A percentile compares a stretch with the other conserved stretches of the same genome.
phyloP scores from a whole-genome alignment of 2,329 filamentous ascomycete species.

The Whalleya microplaca region DNA sequence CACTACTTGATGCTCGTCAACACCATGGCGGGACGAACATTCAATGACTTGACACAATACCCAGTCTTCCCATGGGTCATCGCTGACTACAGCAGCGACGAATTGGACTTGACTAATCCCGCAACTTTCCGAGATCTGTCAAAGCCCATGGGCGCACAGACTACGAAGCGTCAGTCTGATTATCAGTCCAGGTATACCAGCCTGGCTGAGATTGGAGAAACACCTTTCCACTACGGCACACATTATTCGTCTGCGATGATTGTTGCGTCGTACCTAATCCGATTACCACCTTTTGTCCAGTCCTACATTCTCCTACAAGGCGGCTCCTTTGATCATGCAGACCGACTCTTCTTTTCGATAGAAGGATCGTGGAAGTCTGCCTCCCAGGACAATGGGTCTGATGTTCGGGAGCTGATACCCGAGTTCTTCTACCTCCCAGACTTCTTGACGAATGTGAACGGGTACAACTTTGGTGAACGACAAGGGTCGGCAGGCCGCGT shows the following conservation, averaged over 20 bases:
- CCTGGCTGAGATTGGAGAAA: constrained; percentile 89
- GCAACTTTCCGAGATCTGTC: constrained; percentile 87
- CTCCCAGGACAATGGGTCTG: constrained; percentile 86
- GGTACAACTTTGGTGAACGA: constrained; percentile 87
- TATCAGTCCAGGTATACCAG: constrained; percentile 85
- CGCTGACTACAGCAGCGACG: constrained; percentile 92
- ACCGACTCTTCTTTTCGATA: constrained; percentile 92
- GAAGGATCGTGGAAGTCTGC: constrained; percentile 90
- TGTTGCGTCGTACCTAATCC: constrained; percentile 93
- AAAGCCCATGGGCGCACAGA: constrained; percentile 96
- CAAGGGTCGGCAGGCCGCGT: constrained; percentile 81
- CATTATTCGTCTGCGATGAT: constrained; percentile 99
- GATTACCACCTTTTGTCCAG: constrained; percentile 93
- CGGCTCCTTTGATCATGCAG: constrained; percentile 94
- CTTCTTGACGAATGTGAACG: constrained; percentile 91
- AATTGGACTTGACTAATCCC: constrained; percentile 84
- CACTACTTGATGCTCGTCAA: constrained; percentile 99
- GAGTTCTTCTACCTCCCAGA: constrained; percentile 98
- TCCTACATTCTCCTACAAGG: constrained; percentile 93
- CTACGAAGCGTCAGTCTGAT: constrained; percentile 71
- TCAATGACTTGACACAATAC: constrained; percentile 98
- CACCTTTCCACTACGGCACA: constrained; percentile 95
- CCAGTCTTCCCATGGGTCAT: constrained; percentile 98
- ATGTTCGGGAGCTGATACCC: constrained; percentile 91
- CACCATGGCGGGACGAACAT: constrained; percentile 93